Evolutionary conservation across 441 rosid genomes (phyloP).

Genomic region (Bocquillonia castaneifolia): DNA sequence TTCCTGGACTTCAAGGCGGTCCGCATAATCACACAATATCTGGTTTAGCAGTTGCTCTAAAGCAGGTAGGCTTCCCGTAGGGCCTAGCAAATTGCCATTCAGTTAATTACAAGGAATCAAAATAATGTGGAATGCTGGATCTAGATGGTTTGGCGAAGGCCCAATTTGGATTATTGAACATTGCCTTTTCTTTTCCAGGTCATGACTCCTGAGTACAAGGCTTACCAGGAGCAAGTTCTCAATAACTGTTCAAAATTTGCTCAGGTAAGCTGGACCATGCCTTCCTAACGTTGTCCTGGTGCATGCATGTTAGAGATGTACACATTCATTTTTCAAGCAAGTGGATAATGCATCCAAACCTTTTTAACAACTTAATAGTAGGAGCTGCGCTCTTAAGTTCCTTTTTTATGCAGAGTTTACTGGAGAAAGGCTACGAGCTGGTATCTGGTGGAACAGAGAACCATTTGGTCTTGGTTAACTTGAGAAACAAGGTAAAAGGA

Average conservation of each 20-base stretch:
- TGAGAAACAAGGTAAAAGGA: conserved; percentile 66
- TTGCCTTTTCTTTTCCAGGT: conserved; percentile 45
- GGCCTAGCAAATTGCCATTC: background rate
- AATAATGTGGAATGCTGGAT: background rate
- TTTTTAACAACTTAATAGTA: conserved; percentile 17
- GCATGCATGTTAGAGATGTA: conserved; percentile 13
- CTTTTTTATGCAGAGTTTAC: conserved; percentile 52
- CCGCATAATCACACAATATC: conserved; percentile 95
- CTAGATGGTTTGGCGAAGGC: conserved; percentile 10
- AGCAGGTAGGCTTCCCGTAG: conserved; percentile 52
- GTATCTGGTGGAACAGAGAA: conserved; percentile 97
- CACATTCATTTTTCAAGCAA: background rate
- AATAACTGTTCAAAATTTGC: conserved; percentile 74
- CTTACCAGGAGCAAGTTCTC: conserved; percentile 90
- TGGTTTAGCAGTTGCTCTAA: conserved; percentile 88
- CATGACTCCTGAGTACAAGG: conserved; percentile 78
- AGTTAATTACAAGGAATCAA: conserved; percentile 1
- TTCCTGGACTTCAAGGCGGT: conserved; percentile 98
- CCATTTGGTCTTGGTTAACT: conserved; percentile 88
- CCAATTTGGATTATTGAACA: conserved; percentile 15
- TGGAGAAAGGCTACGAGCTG: conserved; percentile 70
- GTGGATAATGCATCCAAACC: conserved; percentile 3
- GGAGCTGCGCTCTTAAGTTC: background rate
- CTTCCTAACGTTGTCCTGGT: conserved; percentile 8
- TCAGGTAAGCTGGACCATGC: conserved; percentile 41